Percentiles rank a stretch among this genome's conserved stretches.
These are phyloP conservation scores for Fomitopsis schrenkii DNA, from an alignment of 1,284 basidiomycete species.

Conservation along the genomic window DNA sequence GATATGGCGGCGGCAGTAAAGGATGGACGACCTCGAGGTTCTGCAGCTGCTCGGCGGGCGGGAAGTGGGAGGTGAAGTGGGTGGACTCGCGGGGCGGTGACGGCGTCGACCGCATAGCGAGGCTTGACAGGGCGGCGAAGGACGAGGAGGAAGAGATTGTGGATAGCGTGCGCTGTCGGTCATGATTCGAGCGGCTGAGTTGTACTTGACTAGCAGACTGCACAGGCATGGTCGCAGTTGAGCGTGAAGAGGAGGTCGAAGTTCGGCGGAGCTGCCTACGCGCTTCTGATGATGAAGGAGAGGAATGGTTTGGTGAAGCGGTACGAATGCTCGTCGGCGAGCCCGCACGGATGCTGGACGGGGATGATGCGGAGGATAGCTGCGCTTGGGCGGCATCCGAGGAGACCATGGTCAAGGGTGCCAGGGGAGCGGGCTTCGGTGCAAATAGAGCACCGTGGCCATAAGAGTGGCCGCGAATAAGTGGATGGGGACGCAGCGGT, in stretches of 20 bases:
- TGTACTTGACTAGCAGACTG: conserved; percentile 28
- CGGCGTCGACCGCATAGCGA: conserved; percentile 52
- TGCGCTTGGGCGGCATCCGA: conserved; percentile 44
- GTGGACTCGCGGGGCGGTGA: conserved; percentile 40
- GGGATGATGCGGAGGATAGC: conserved; percentile 38
- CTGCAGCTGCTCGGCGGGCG: conserved; percentile 46
- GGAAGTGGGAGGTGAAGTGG: conserved; percentile 48
- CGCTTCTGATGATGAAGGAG: conserved; percentile 25
- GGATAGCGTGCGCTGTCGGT: conserved; percentile 63
- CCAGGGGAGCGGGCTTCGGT: conserved; percentile 51
- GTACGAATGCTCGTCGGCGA: conserved; percentile 33
- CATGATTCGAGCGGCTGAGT: conserved; percentile 33
- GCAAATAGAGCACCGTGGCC: conserved; percentile 33
- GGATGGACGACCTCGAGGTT: conserved; percentile 59
- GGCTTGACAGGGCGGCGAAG: conserved; percentile 62
- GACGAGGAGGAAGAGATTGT: conserved; percentile 56
- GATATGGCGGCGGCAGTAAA: conserved; percentile 63
- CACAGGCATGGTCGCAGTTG: conserved; percentile 57
- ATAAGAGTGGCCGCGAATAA: conserved; percentile 69
- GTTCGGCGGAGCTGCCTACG: conserved; percentile 41
- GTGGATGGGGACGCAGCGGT: conserved; percentile 61
- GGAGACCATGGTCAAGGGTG: conserved; percentile 56
- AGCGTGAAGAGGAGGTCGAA: conserved; percentile 63
- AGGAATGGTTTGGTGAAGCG: conserved; percentile 25
- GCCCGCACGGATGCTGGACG: conserved; percentile 22